phyloP scores from a whole-genome alignment of 164 flowering plant genomes.

The Tetracentron sinense region DNA sequence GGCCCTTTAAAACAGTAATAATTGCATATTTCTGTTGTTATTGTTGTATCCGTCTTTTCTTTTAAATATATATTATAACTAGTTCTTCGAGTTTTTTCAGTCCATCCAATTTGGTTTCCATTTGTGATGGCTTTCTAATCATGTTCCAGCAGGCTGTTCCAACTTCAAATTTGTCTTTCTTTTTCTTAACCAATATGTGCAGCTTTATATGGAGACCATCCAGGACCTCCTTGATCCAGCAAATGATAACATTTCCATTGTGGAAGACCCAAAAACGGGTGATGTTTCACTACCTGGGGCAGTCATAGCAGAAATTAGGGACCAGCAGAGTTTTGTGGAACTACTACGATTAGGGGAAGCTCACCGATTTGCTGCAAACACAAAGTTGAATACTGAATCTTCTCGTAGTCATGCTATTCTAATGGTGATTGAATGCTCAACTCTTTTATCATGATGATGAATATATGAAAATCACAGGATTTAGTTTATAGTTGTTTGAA shows the following conservation, averaged over 20 bases:
- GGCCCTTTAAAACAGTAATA: too few species aligned
- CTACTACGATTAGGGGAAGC: conserved; percentile 83
- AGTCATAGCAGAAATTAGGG: conserved; percentile 64
- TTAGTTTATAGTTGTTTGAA: neutral
- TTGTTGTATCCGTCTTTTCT: too few species aligned
- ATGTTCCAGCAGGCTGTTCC: too few species aligned
- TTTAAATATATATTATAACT: too few species aligned
- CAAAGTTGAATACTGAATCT: conserved; percentile 91
- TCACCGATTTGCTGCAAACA: conserved; percentile 91
- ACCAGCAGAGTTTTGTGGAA: conserved; percentile 75
- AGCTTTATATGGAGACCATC: conserved; percentile 98
- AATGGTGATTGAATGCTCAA: conserved; percentile 50
- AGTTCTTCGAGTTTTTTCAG: too few species aligned
- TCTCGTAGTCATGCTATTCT: conserved; percentile 96
- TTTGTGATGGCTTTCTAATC: too few species aligned
- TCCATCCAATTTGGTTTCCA: too few species aligned
- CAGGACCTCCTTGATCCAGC: conserved; percentile 92
- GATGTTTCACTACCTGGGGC: conserved; percentile 96
- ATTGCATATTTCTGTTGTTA: too few species aligned
- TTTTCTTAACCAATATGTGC: too few species aligned
- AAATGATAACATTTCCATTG: conserved; percentile 78
- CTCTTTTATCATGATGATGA: conserved; percentile 9
- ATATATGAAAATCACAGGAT: neutral
- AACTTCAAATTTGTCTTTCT: too few species aligned
- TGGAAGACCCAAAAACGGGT: conserved; percentile 92